phyloP scores from a whole-genome alignment of 176 grass and related monocot genomes.

The Carex scoparia region DNA sequence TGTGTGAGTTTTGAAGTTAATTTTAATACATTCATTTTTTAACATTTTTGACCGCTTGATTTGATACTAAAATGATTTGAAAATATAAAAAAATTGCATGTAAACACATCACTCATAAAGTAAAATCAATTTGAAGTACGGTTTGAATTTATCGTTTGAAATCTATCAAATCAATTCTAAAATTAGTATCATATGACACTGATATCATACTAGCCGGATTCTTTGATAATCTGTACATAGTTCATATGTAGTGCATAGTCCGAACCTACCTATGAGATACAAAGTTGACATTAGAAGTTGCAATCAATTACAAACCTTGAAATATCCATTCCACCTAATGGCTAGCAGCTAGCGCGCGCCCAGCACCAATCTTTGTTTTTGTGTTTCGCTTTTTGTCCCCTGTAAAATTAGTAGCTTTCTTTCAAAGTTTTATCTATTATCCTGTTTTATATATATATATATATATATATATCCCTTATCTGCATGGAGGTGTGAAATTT shows the following conservation, averaged over 20 bases:
- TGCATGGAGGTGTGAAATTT: neutral
- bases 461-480: neutral
- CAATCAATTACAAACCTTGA: slow-evolving; percentile 22
- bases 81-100: too few species aligned
- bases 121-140: too few species aligned
- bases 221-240: neutral
- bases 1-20: too few species aligned
- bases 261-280: neutral
- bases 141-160: too few species aligned
- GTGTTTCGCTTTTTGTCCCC: neutral
- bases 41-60: too few species aligned
- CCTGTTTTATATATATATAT: neutral
- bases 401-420: neutral
- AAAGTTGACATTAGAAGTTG: slow-evolving; percentile 13
- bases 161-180: too few species aligned
- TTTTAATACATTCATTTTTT: too few species aligned
- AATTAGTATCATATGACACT: too few species aligned
- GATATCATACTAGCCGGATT: too few species aligned
- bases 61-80: too few species aligned
- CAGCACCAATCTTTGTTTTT: slow-evolving; percentile 12
- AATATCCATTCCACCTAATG: slow-evolving; percentile 14
- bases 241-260: neutral
- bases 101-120: too few species aligned
- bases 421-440: neutral
- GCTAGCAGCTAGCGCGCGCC: neutral